A percentile compares a stretch with the other conserved stretches of the same genome.
These are phyloP conservation scores for Rheum nobile DNA, from an alignment of 148 eudicot species.

Conservation along the genomic window DNA sequence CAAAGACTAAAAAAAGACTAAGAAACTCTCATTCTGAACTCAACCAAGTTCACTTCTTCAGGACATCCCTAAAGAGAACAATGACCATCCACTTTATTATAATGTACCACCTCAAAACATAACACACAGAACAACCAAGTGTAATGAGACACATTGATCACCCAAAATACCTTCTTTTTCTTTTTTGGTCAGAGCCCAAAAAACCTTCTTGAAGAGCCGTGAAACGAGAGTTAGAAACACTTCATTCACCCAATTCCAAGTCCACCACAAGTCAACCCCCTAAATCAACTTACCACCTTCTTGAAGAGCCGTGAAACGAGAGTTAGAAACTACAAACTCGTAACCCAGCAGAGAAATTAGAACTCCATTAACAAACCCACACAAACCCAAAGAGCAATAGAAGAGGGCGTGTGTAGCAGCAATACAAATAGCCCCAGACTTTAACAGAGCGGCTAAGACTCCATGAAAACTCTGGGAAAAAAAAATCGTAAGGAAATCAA, in stretches of 20 bases:
- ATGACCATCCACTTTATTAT: neutral
- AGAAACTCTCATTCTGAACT: neutral
- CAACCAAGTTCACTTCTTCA: neutral
- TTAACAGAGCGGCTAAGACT: neutral
- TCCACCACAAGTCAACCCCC: conserved; percentile 5
- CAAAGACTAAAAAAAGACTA: neutral
- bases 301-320: neutral
- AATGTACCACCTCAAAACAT: neutral
- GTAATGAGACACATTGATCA: neutral
- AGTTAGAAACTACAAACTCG: neutral
- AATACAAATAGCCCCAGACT: neutral
- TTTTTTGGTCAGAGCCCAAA: no score
- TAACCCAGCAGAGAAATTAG: neutral
- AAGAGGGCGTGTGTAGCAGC: neutral
- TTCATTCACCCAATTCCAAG: neutral
- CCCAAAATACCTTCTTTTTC: neutral
- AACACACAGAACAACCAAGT: neutral
- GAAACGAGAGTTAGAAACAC: no score
- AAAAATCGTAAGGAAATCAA: neutral
- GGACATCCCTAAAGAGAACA: neutral
- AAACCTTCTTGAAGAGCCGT: no score
- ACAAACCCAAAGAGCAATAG: neutral
- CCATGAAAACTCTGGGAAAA: neutral
- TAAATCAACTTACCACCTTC: neutral
- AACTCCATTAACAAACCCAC: neutral